Evolutionary conservation across 148 eudicot genomes (phyloP).

Genomic region (Fagopyrum homotropicum): DNA sequence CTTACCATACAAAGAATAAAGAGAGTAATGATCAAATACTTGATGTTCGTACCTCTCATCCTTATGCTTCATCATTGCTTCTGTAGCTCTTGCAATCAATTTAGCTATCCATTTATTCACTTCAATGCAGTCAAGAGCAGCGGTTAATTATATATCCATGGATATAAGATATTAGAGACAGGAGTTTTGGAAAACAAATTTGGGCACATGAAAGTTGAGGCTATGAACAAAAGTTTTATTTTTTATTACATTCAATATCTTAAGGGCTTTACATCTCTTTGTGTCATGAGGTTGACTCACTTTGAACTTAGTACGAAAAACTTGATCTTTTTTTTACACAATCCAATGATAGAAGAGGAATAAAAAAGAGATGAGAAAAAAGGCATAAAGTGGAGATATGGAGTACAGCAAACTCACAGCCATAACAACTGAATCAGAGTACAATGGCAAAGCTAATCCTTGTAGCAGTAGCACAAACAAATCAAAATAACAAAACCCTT

Average conservation of each 20-base stretch:
- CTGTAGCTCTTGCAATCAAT: slow-evolving; percentile 78
- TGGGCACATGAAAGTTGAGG: not conserved
- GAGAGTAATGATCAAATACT: not conserved
- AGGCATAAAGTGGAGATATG: not conserved
- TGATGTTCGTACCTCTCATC: slow-evolving; percentile 62
- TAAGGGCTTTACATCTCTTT: not conserved
- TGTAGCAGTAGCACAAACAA: not conserved
- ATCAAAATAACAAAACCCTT: not conserved
- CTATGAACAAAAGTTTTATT: not conserved
- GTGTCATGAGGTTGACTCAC: not conserved
- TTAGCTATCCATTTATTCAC: slow-evolving; percentile 94
- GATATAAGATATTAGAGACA: not conserved
- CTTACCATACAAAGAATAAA: not conserved
- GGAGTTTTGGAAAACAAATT: not conserved
- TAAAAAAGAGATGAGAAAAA: not conserved
- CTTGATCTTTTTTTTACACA: not conserved
- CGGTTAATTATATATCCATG: not conserved
- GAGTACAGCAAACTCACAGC: slow-evolving; percentile 1
- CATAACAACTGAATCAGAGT: not conserved
- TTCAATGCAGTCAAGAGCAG: slow-evolving; percentile 21
- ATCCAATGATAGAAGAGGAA: not conserved
- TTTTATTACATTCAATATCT: not conserved
- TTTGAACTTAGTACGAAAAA: not conserved
- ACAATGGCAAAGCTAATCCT: not conserved
- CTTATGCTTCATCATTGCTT: slow-evolving; percentile 91